Evolutionary conservation across 768 basidiomycete genomes (phyloP), one percentile per base, ranked within the genome.

Genomic region (Termitomyces sp.): DNA sequence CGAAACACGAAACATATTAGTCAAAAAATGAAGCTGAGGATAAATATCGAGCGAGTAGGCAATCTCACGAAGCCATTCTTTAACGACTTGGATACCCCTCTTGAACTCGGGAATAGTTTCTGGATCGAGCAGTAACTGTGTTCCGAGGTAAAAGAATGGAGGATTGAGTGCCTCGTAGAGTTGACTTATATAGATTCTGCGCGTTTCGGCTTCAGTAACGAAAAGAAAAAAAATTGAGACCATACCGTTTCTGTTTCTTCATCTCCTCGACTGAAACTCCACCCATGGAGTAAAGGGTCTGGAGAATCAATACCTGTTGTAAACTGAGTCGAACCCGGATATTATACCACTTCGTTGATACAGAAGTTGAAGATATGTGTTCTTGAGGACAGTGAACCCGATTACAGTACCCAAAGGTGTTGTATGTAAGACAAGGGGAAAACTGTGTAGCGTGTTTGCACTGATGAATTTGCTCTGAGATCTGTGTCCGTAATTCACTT

Each of bases 91-190:
- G 1, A 79, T 67, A 4, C 70, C 74, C 22, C 67, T 65, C 1
- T 65, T 62, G 33, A 73, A 74, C 55, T 80, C 76, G 0, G 79
- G 78, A 30, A 83, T 78, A 12, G 59, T 27, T 1, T 62, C 60
- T 10, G 70, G 54, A 34, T 76, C 68, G 0, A 84, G 65, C 45
- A 69, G 61, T 0, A 74, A 65, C 0, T 66, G 53, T 0, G 79
- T 76, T 5, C 86, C 87, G 44, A 84, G 70, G n/a, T 66, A 55
- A 55, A 79, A 69, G 48, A 67, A 73, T 0, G 79, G 66, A 3
- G 87, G 86, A 58, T 78, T 73, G 6, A 87, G 50, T 1, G 78
- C 74, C 20, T 82, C 78, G 53, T 84, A 80, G 0, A 87, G 67
- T 27, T 69, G 73, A 4, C 61, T 63, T 8, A 85, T 68, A 79